Base-by-base conservation (phyloP, 352 stramenopile species). In the Phytophthora pistaciae region DNA sequence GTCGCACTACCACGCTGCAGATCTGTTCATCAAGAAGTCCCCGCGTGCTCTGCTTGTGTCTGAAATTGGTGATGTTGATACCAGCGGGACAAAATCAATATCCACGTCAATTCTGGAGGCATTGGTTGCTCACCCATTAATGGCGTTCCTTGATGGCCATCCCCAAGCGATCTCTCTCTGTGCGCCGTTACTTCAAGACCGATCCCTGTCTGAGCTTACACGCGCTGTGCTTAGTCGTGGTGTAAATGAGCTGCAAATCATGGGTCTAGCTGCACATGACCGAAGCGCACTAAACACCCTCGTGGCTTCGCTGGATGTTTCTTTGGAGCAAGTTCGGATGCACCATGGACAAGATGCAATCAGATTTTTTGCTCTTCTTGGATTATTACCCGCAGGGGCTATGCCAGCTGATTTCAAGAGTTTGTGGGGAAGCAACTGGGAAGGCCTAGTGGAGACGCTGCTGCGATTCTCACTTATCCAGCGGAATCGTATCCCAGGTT, bases 131-230 rank as follows among this genome's bases (percentile, higher is more conserved):
- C 88, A 95, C 55, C 88, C 88, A 64, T 71, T 95, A 27, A 91
- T 95, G 80, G 85, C 85, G 10, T 95, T 93, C 57, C 73, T 95
- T 13, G 88, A 95, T 57, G 88, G 88, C 25, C 88, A 95, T 18
- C 88, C 88, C 13, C 88, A 95, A 68, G 88, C 88, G 14, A 95
- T 95, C 57, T 92, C 88, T 20, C 64, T 95, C 11, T 95, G 88
- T 55, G 85, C 88, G 1, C 83, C 88, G 3, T 69, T 95, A 31
- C 75, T 95, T 20, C 84, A 92, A 50, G 88, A 95, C 54, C 80
- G 87, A 13, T 93, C 88, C 16, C 64, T 95, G 11, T 82, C 84
- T 1, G 88, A 95, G 60, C 66, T 95, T 29, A 95, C 88, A n/a
- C 79, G 87, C 2, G 80, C 80, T 16, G 85, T 95, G 21, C 75